Base-by-base conservation (phyloP, 768 basidiomycete genomes). In the Mycena galericulata region DNA sequence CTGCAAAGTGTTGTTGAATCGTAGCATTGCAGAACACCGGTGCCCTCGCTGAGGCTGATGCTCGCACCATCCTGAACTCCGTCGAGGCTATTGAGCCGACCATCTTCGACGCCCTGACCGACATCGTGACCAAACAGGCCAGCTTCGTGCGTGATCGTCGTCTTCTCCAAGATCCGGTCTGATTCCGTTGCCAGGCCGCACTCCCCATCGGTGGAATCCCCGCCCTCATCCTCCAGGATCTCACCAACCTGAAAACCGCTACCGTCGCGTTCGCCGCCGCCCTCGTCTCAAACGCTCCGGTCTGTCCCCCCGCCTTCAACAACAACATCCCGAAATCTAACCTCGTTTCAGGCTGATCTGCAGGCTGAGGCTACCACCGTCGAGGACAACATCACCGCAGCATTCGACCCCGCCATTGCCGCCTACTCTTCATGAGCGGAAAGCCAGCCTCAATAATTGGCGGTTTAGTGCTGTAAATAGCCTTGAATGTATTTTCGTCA, bases 191-290 rank as follows among this genome's bases (percentile, higher is more conserved):
- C 15, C 24, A 63, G 61, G 49, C 55, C 4, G 70, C 70, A 12
- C 74, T 75, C 34, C 74, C 74, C 30, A 70, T 75, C 27, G 72
- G 67, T 32, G 73, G 72, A 7, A n/a, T 74, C 34, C 60, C 75
- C 12, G 74, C 71, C 15, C 69, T 79, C 56, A 74, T 78, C 58
- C 74, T 71, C 30, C 67, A 72, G 51, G 76, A 80, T 58, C 67
- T 80, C 26, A 20, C 40, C 22, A 74, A 59, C 58, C 70, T 80
- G 32, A 72, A 75, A 61, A 49, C 75, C 0, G 73, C 73, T 18
- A 78, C 78, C 32, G 55, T 55, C 18, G 61, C 66, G 1, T 76
- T 82, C 56, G 78, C 77, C 62, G 20, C 4, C 27, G 67, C 41
- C 3, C 55, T 68, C 17, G 22, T 68, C 26, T 20, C 38, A 55